These are phyloP conservation scores for Suillus bovinus DNA, from an alignment of 768 basidiomycete genomes.

Conservation along the genomic window DNA sequence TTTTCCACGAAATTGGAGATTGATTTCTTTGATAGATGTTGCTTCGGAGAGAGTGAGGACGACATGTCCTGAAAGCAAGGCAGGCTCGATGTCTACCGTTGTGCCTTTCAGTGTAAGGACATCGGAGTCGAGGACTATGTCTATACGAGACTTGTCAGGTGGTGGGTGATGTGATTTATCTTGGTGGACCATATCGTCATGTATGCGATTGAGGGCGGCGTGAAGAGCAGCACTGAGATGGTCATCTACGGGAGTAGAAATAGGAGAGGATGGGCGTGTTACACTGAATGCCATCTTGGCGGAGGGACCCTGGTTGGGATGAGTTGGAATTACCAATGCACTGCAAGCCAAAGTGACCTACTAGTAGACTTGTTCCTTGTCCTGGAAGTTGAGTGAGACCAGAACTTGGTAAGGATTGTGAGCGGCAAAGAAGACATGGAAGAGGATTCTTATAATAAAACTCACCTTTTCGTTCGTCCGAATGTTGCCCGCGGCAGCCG, in stretches of 20 bases:
- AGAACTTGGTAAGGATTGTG: background rate
- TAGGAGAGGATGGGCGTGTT: constrained; percentile 34
- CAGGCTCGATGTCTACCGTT: constrained; percentile 82
- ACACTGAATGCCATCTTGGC: constrained; percentile 36
- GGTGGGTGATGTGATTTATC: constrained; percentile 40
- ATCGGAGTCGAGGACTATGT: constrained; percentile 75
- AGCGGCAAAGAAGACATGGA: background rate
- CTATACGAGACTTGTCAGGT: constrained; percentile 55
- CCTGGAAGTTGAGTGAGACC: background rate
- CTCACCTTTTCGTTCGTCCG: background rate
- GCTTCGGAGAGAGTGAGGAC: constrained; percentile 78
- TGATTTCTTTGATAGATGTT: constrained; percentile 83
- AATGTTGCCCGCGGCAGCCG: background rate
- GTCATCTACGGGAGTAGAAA: constrained; percentile 28
- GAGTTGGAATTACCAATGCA: constrained; percentile 9
- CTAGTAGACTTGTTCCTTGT: background rate
- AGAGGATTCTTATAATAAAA: background rate
- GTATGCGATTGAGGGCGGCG: constrained; percentile 36
- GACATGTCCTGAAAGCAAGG: constrained; percentile 78
- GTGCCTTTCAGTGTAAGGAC: constrained; percentile 73
- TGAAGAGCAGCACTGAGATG: constrained; percentile 38
- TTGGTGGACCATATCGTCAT: constrained; percentile 22
- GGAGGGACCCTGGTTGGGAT: constrained; percentile 5
- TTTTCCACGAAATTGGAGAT: constrained; percentile 83
- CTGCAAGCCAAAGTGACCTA: background rate